These are phyloP conservation scores for Monosporascus sp. DNA, from an alignment of 2,329 filamentous ascomycete genomes.

Conservation along the genomic window DNA sequence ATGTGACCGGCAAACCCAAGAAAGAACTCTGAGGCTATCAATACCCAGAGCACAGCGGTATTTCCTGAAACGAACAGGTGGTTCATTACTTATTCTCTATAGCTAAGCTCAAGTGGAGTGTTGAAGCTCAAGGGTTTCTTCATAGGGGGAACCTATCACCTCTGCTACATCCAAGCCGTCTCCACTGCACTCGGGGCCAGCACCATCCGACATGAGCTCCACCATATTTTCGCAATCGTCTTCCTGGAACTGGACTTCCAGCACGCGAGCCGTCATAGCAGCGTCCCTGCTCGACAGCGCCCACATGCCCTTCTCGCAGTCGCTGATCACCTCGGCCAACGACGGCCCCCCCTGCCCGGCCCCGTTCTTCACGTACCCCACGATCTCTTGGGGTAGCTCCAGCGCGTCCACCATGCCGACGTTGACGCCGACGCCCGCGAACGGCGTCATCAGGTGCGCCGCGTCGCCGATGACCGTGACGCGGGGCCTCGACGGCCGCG, in stretches of 20 bases:
- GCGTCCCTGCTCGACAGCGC: constrained; percentile 13
- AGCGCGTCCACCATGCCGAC: constrained; percentile 40
- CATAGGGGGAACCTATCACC: neutral
- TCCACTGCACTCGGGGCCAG: neutral
- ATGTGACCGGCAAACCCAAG: too few relatives aligned
- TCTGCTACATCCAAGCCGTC: neutral
- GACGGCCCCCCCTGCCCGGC: constrained; percentile 3
- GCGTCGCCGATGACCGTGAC: constrained; percentile 48
- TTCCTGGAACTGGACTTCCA: constrained; percentile 13
- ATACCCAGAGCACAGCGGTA: too few relatives aligned
- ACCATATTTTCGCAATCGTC: constrained; percentile 12
- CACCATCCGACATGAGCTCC: constrained; percentile 7
- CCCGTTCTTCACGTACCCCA: constrained; percentile 5
- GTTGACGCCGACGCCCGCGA: constrained; percentile 46
- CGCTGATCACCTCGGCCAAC: constrained; percentile 10
- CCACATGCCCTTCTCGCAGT: constrained; percentile 20
- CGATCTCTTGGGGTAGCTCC: constrained; percentile 27
- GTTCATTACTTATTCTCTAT: too few relatives aligned
- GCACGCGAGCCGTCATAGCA: constrained; percentile 7
- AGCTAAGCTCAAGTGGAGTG: too few relatives aligned
- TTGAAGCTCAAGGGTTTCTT: too few relatives aligned
- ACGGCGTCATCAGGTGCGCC: constrained; percentile 44
- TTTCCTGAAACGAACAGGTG: too few relatives aligned
- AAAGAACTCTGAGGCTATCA: too few relatives aligned
- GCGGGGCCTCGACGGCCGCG: constrained; percentile 26